Conservation (phyloP, 1,139 yeast species). For the Zygosaccharomyces sapae region DNA sequence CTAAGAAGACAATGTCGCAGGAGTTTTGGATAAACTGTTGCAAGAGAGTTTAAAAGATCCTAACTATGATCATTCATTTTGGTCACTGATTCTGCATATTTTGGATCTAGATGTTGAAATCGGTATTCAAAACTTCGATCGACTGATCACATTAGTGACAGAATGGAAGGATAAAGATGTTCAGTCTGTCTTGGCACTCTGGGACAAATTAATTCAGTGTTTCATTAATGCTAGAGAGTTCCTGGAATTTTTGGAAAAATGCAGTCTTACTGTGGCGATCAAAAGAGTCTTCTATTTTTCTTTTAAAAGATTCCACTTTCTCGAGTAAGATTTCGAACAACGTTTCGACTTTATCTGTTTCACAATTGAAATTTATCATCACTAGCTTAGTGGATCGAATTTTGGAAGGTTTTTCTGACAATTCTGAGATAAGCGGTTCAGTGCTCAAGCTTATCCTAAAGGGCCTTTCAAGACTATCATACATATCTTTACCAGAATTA, state of each 20-base stretch:
- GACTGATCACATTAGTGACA: conserved; percentile 34
- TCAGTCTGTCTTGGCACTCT: conserved; percentile 30
- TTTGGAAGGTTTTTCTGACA: conserved; percentile 7
- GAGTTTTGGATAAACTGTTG: conserved; percentile 42
- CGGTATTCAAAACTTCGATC: conserved; percentile 40
- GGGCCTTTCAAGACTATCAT: conserved; percentile 25
- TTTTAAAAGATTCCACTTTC: conserved; percentile 35
- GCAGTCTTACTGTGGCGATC: conserved; percentile 38
- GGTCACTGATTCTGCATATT: conserved; percentile 46
- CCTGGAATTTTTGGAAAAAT: conserved; percentile 47
- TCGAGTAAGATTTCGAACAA: conserved; percentile 40
- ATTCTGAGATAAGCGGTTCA: neutral
- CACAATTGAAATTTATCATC: conserved; percentile 39
- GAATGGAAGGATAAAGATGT: conserved; percentile 21
- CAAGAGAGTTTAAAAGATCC: conserved; percentile 23
- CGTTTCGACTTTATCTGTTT: conserved; percentile 44
- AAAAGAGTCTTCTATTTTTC: conserved; percentile 21
- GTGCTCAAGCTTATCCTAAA: conserved; percentile 18
- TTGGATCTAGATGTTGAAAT: conserved; percentile 50
- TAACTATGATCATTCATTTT: conserved; percentile 23
- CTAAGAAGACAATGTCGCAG: conserved; percentile 48
- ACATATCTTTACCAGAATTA: conserved; percentile 25
- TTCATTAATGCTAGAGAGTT: conserved; percentile 59
- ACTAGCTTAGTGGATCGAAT: conserved; percentile 16
- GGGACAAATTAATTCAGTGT: conserved; percentile 44